Evolutionary conservation across 2,329 filamentous ascomycete species (phyloP), one percentile per base, ranked within the genome.

Genomic region (Xylariaceae sp.): DNA sequence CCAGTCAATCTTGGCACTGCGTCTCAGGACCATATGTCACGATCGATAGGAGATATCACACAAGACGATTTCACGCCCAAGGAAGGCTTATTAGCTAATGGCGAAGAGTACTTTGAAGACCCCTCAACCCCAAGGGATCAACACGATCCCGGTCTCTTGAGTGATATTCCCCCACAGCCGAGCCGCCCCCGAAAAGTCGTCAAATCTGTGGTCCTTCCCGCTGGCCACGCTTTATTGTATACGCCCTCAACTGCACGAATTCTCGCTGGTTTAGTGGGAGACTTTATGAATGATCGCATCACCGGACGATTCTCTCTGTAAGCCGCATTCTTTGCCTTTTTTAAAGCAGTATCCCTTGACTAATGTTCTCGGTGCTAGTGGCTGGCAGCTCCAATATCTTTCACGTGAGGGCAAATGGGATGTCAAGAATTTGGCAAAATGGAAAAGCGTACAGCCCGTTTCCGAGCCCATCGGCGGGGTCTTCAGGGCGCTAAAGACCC

Each of bases 361-460:
- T 58, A 46, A 62, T 30, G 19, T 31, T 19, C 7, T 53, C 7
- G n/a, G 12, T 32, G 46, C 32, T 50, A 68, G 66, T 4, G 89
- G 87, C 43, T 97, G 92, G 91, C 92, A 97, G 71, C 77, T 97
- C 12, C 88, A 92, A 64, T 87, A 94, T 65, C 82, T 97, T 29
- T 89, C 88, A 2, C 89, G 87, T 1, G 88, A 91, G 62, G 91
- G 91, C 2, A 97, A 97, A 73, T 97, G 92, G 92, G 92, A 96
- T 67, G 90, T 97, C 62, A 97, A 97, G 74, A 97, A 97, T 66
- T 78, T 96, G 8, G 84, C 81, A 56, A 97, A 97, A 68, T 97
- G 92, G 92, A 81, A 89, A 69, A 84, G 83, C 19, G 87, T 95
- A 0, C 72, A 76, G 1, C 88, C 91, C 0, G 88, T 95, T 1